Percentiles rank a stretch among this genome's conserved stretches.
Conservation (phyloP, 352 stramenopile species). For the Globisporangium splendens region DNA sequence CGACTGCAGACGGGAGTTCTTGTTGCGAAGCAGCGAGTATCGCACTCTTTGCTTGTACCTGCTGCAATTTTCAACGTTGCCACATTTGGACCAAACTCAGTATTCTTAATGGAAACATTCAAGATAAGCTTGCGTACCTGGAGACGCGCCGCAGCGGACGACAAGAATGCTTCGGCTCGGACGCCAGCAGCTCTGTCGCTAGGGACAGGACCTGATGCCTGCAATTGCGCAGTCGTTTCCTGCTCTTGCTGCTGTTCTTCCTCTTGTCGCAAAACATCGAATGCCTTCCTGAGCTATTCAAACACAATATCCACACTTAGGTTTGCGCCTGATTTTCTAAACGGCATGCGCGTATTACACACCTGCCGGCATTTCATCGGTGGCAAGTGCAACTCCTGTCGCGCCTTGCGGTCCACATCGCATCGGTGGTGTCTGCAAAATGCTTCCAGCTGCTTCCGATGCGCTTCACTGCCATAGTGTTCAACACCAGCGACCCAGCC, state of each 20-base stretch:
- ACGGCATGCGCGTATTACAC: not conserved
- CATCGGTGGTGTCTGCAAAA: slow-evolving; percentile 63
- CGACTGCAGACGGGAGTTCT: not conserved
- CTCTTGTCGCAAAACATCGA: not conserved
- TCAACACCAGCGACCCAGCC: slow-evolving; percentile 20
- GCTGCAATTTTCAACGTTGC: not conserved
- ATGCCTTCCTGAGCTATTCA: not conserved
- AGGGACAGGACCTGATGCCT: not conserved
- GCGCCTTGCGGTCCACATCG: slow-evolving; percentile 34
- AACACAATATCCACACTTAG: no score
- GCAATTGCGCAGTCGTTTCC: not conserved
- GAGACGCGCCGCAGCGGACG: slow-evolving; percentile 35
- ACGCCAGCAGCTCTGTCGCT: not conserved
- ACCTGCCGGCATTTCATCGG: slow-evolving; percentile 24
- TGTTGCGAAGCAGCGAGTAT: not conserved
- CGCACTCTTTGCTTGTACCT: slow-evolving; percentile 2
- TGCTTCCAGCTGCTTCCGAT: slow-evolving; percentile 31
- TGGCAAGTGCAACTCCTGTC: slow-evolving; percentile 37
- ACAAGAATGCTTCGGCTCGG: slow-evolving; percentile 34
- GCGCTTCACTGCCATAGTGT: slow-evolving; percentile 34
- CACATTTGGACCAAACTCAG: not conserved
- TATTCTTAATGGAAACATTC: not conserved
- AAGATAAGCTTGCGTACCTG: slow-evolving; percentile 12
- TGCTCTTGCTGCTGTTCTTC: not conserved
- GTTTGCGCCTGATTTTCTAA: no score